Evolutionary conservation across 345 rosid species (phyloP), one percentile per base, ranked within the genome.

Genomic region (Melaleuca quinquenervia): DNA sequence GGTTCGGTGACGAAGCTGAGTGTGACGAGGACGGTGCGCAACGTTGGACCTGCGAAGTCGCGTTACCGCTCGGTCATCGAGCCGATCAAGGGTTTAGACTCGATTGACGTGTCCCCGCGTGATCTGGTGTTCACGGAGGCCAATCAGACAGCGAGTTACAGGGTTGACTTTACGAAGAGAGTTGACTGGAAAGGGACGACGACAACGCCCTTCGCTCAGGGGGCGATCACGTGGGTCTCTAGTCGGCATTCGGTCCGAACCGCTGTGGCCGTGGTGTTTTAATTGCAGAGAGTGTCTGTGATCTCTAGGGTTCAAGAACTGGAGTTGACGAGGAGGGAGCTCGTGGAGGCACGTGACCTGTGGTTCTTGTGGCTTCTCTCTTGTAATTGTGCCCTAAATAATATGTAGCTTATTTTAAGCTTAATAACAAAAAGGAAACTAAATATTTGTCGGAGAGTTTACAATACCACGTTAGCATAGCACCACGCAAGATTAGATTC

Each of bases 41-140:
- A 58, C 16, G 88, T 56, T 11, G 91, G 88, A 60, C 76, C 86
- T 9, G 24, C 87, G 8, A 45, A 48, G 54, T 89, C 89, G 74
- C 55, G 44, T 12, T 89, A 86, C 53, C 10, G 29, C 6, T 82
- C 6, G 32, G 51, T 82, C 52, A 82, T 45, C 53, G 18, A 58
- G 3, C 36, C 36, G 8, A 58, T 58, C 70, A 12, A 58, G 29
- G 70, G 70, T 58, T 8, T n/a, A 32, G 70, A 58, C 70, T 58
- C 70, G 8, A 58, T 58, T 58, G 32, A 14, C 32, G 2, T 58
- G 70, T n/a, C 12, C 70, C 70, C 70, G 18, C 16, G 8, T 58
- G 32, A 58, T 0, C 70, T 58, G 32, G 52, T 27, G 0, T 82
- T 82, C 84, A 82, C 84, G 13, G 84, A 82, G 56, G 84, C 55